A percentile compares a stretch with the other conserved stretches of the same genome.
phyloP scores from a whole-genome alignment of 208 protist genomes.

The Trypanosoma mega region DNA sequence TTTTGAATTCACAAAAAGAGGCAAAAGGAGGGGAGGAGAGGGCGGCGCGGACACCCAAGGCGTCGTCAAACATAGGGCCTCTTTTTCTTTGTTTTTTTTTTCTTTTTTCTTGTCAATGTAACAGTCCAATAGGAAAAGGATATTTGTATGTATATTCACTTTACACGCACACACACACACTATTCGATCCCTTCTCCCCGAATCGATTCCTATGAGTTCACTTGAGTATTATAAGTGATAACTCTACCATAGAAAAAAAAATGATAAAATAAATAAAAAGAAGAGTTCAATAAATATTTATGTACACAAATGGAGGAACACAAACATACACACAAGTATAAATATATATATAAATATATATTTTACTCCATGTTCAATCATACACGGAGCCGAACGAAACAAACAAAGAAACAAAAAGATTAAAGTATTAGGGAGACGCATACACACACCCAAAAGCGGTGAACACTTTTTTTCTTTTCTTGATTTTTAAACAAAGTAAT shows the following conservation, averaged over 20 bases:
- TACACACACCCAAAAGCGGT: not conserved
- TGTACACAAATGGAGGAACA: not conserved
- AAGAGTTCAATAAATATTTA: not conserved
- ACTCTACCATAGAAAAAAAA: not conserved
- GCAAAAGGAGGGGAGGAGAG: constrained; percentile 50
- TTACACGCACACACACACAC: too few relatives aligned
- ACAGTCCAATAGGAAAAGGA: not conserved
- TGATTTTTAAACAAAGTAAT: not conserved
- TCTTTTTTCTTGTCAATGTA: not conserved
- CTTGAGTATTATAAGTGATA: not conserved
- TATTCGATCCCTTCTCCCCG: too few relatives aligned
- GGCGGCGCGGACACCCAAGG: constrained; percentile 36
- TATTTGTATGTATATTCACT: too few relatives aligned
- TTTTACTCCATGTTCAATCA: not conserved
- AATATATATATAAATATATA: constrained; percentile 8
- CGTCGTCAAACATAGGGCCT: constrained; percentile 20
- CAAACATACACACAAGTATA: not conserved
- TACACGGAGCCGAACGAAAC: not conserved
- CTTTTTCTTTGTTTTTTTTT: too few relatives aligned
- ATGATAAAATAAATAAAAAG: not conserved
- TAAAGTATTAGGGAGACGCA: not conserved
- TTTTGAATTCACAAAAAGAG: constrained; percentile 38
- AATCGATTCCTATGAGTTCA: too few relatives aligned
- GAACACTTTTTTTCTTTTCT: too few relatives aligned
- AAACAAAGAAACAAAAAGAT: not conserved